phyloP scores from a whole-genome alignment of 257 asterid species.

The Prunella vulgaris region DNA sequence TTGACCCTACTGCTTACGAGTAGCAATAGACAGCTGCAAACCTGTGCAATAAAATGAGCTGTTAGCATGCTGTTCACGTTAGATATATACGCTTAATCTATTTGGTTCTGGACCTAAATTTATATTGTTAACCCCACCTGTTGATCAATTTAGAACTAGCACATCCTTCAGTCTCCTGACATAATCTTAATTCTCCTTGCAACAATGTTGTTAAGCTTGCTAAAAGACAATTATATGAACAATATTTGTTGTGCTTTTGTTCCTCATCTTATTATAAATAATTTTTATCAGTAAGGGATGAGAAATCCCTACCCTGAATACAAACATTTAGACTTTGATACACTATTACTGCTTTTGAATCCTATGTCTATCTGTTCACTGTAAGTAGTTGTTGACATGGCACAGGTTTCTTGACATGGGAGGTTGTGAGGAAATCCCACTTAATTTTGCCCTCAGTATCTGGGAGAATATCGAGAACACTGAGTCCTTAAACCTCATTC shows the following conservation, averaged over 20 bases:
- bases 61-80: neutral
- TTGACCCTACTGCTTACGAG: no score
- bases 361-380: slow-evolving; percentile 14
- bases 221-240: neutral
- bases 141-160: neutral
- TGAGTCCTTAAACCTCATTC: slow-evolving; percentile 28
- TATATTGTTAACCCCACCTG: neutral
- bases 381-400: slow-evolving; percentile 22
- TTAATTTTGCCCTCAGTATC: slow-evolving; percentile 51
- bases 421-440: slow-evolving; percentile 65
- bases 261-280: neutral
- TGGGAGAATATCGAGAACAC: slow-evolving; percentile 55
- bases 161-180: neutral
- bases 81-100: neutral
- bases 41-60: neutral
- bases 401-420: slow-evolving; percentile 59
- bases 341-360: slow-evolving; percentile 16
- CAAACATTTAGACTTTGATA: neutral
- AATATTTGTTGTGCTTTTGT: neutral
- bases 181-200: neutral
- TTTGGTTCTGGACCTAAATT: neutral
- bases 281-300: neutral
- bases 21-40: neutral
- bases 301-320: neutral
- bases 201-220: neutral